Conservation (phyloP, 345 rosid genomes). For the Corymbia maculata region DNA sequence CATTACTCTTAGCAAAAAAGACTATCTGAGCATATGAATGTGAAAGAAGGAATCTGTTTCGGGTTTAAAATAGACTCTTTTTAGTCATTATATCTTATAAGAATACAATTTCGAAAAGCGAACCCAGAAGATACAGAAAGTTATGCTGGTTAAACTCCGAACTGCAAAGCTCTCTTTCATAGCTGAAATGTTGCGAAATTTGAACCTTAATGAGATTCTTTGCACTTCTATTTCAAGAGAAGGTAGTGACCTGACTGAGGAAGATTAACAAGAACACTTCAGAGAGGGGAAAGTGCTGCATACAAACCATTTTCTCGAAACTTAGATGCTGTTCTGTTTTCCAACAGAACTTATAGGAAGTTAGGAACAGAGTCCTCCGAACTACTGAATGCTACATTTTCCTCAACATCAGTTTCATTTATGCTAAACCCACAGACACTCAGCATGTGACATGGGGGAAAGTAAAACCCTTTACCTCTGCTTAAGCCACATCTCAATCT, state of each 20-base stretch:
- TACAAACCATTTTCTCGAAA: not conserved
- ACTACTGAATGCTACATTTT: not conserved
- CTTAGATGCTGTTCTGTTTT: not conserved
- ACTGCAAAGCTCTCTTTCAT: not conserved
- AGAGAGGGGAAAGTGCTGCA: not conserved
- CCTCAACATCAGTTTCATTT: not conserved
- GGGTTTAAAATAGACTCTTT: not conserved
- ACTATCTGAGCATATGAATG: not conserved
- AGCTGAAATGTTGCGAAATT: not conserved
- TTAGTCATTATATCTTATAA: not conserved
- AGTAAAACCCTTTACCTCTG: conserved; percentile 57
- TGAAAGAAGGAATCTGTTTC: not conserved
- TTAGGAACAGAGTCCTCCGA: not conserved
- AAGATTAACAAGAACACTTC: not conserved
- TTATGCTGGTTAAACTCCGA: not conserved
- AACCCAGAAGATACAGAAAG: not conserved
- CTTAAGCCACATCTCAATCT: conserved; percentile 24
- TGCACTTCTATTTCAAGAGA: not conserved
- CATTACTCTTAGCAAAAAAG: not conserved
- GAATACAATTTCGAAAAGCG: too few relatives aligned
- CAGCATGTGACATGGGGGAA: conserved; percentile 61
- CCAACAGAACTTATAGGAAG: not conserved
- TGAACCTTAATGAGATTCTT: not conserved
- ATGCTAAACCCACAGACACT: conserved; percentile 44
- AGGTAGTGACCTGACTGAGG: not conserved